A percentile compares a stretch with the other conserved stretches of the same genome.
Conservation (phyloP, 1,139 yeast species). For the Taiozyma sp. region DNA sequence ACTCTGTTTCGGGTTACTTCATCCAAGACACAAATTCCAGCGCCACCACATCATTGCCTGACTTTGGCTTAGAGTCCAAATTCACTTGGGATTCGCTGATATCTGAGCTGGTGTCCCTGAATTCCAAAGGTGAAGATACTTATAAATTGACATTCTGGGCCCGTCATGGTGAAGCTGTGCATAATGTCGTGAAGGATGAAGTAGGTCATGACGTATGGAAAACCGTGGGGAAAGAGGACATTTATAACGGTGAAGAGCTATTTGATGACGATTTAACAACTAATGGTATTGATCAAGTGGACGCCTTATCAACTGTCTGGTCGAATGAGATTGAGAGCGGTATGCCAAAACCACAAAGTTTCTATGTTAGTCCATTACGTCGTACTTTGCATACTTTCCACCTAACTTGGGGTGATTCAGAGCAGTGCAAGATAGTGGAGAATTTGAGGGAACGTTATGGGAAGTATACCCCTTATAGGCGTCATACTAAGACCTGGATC, state of each 20-base stretch:
- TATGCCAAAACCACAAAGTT: slow-evolving; percentile 42
- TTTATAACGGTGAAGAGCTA: slow-evolving; percentile 27
- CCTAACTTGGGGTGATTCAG: slow-evolving; percentile 29
- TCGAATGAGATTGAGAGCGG: slow-evolving; percentile 33
- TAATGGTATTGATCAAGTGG: slow-evolving; percentile 44
- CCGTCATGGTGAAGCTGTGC: slow-evolving; percentile 69
- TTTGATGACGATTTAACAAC: slow-evolving; percentile 39
- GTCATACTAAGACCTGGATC: slow-evolving; percentile 39
- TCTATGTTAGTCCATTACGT: slow-evolving; percentile 54
- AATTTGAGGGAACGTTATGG: slow-evolving; percentile 59
- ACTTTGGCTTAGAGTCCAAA: slow-evolving; percentile 39
- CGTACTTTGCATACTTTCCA: slow-evolving; percentile 48
- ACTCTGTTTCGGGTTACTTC: background rate
- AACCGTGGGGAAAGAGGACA: slow-evolving; percentile 32
- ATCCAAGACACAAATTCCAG: background rate
- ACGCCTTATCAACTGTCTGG: slow-evolving; percentile 28
- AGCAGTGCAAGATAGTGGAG: slow-evolving; percentile 34
- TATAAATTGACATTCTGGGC: slow-evolving; percentile 56
- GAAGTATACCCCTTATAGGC: slow-evolving; percentile 51
- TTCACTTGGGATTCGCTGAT: slow-evolving; percentile 40
- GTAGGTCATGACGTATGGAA: slow-evolving; percentile 43
- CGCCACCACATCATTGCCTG: slow-evolving; percentile 7
- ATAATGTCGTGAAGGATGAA: slow-evolving; percentile 32
- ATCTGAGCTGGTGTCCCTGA: slow-evolving; percentile 32
- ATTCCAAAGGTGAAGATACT: slow-evolving; percentile 32